Evolutionary conservation across 306 rosid species (phyloP).

Genomic region (Morella rubra): DNA sequence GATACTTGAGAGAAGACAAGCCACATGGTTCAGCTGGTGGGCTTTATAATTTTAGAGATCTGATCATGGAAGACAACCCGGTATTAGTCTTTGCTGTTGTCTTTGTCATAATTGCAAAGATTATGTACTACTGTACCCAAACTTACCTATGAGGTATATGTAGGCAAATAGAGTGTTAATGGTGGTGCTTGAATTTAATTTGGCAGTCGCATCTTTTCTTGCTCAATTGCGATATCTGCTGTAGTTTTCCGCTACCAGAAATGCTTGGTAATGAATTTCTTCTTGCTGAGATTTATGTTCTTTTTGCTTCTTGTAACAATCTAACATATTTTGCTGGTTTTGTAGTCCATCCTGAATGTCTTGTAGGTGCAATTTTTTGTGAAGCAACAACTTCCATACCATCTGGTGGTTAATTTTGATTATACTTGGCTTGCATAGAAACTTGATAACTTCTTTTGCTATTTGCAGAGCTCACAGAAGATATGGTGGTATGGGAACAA

Average conservation of each 20-base stretch:
- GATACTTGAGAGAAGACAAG: slow-evolving; percentile 88
- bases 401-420: slow-evolving; percentile 19
- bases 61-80: slow-evolving; percentile 90
- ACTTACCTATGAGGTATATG: neutral
- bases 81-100: slow-evolving; percentile 42
- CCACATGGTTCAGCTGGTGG: slow-evolving; percentile 99
- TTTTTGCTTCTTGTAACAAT: slow-evolving; percentile 15
- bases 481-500: slow-evolving; percentile 90
- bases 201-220: slow-evolving; percentile 82
- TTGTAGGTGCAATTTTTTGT: slow-evolving; percentile 16
- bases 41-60: slow-evolving; percentile 78
- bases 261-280: slow-evolving; percentile 69
- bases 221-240: slow-evolving; percentile 95
- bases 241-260: slow-evolving; percentile 85
- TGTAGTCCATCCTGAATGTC: slow-evolving; percentile 2
- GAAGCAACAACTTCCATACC: neutral
- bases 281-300: slow-evolving; percentile 15
- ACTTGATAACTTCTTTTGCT: slow-evolving; percentile 17
- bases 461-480: slow-evolving; percentile 80
- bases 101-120: slow-evolving; percentile 16
- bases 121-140: too few relatives aligned
- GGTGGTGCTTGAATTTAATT: slow-evolving; percentile 32
- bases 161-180: slow-evolving; percentile 10
- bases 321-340: neutral
- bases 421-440: slow-evolving; percentile 11